Percentiles rank a stretch among this genome's conserved stretches.
phyloP scores from a whole-genome alignment of 768 basidiomycete genomes.

The Infundibulicybe gibba region DNA sequence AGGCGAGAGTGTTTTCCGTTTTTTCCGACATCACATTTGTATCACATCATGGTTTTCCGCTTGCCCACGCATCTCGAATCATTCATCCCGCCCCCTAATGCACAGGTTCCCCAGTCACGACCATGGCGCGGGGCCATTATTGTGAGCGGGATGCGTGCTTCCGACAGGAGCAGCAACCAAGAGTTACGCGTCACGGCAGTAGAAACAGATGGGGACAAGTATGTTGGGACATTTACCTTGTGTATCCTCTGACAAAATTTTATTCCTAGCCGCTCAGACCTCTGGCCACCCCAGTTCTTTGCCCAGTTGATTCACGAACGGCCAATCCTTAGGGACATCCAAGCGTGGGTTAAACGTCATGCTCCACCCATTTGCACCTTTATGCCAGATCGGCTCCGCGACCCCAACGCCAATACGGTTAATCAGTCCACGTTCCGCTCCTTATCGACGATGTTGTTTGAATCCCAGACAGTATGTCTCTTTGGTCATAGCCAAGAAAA shows the following conservation, averaged over 20 bases:
- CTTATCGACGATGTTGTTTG: constrained; percentile 47
- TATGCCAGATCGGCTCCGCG: constrained; percentile 56
- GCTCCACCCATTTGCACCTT: constrained; percentile 54
- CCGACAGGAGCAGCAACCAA: constrained; percentile 45
- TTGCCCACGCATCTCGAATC: constrained; percentile 58
- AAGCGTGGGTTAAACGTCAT: constrained; percentile 47
- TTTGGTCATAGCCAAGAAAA: not conserved
- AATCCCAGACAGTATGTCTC: constrained; percentile 46
- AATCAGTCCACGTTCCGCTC: constrained; percentile 55
- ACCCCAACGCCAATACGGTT: constrained; percentile 41
- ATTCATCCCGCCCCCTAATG: constrained; percentile 51
- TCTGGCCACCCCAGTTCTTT: constrained; percentile 53
- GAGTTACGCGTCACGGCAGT: constrained; percentile 59
- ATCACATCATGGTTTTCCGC: constrained; percentile 51
- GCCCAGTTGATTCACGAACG: constrained; percentile 37
- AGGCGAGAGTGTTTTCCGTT: constrained; percentile 27
- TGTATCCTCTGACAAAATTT: constrained; percentile 17
- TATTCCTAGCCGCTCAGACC: constrained; percentile 41
- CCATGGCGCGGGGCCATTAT: constrained; percentile 60
- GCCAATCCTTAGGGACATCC: constrained; percentile 41
- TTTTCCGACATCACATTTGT: constrained; percentile 20
- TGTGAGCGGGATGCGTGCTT: constrained; percentile 44
- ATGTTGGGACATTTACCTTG: constrained; percentile 22
- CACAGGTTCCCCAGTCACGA: constrained; percentile 35
- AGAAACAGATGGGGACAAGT: constrained; percentile 73